Percentiles rank a stretch among this genome's conserved stretches.
Evolutionary conservation across 148 eudicot genomes (phyloP).

Genomic region (Spergularia bocconei): DNA sequence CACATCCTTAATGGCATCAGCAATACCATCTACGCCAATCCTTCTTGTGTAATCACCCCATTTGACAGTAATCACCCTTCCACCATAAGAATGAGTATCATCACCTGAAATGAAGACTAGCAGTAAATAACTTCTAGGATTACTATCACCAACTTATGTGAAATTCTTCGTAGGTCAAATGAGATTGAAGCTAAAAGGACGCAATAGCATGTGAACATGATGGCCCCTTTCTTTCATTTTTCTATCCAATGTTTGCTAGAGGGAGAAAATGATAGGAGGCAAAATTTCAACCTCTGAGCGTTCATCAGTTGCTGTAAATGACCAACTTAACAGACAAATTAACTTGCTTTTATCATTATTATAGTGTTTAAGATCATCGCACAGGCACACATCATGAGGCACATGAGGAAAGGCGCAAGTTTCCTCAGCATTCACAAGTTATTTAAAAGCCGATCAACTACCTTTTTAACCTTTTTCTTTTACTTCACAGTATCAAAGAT

Average conservation of each 20-base stretch:
- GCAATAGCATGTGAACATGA: background rate
- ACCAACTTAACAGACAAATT: no score
- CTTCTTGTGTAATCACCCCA: constrained; percentile 66
- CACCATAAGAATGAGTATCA: constrained; percentile 51
- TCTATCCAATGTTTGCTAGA: background rate
- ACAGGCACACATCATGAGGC: no score
- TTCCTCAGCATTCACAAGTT: no score
- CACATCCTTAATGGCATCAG: constrained; percentile 80
- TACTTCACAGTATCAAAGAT: no score
- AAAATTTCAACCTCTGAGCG: no score
- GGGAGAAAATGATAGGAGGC: no score
- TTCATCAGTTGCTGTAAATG: no score
- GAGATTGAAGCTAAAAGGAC: background rate
- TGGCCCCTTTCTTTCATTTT: background rate
- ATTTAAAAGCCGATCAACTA: no score
- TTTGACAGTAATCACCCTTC: constrained; percentile 73
- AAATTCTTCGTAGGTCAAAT: background rate
- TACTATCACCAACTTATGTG: background rate
- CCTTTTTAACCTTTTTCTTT: no score
- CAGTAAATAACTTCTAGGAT: background rate
- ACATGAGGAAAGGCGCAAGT: no score
- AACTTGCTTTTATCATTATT: no score
- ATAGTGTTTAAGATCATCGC: no score
- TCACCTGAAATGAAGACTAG: constrained; percentile 41
- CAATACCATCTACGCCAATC: constrained; percentile 74